Evolutionary conservation across 2,329 filamentous ascomycete genomes (phyloP).

Genomic region (Aspergillus fijiensis): DNA sequence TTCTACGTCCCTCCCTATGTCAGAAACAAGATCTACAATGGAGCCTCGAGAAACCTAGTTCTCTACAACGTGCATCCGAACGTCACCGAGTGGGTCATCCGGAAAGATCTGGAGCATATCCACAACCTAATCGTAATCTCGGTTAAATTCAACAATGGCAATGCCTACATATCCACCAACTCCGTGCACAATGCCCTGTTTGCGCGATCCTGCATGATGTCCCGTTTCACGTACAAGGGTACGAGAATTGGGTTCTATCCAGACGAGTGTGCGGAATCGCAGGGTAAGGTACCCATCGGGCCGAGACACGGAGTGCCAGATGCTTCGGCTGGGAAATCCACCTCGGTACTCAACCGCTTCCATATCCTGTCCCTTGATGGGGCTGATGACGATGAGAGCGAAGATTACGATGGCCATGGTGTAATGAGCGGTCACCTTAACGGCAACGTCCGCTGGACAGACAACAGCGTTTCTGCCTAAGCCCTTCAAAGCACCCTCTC

Average conservation of each 20-base stretch:
- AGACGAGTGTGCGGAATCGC: slow-evolving; percentile 69
- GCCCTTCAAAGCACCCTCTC: neutral
- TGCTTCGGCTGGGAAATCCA: slow-evolving; percentile 34
- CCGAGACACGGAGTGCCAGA: slow-evolving; percentile 28
- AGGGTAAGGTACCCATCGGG: slow-evolving; percentile 42
- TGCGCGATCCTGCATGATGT: slow-evolving; percentile 76
- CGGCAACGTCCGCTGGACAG: slow-evolving; percentile 15
- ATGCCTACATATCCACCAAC: slow-evolving; percentile 71
- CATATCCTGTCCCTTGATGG: slow-evolving; percentile 57
- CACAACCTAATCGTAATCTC: slow-evolving; percentile 72
- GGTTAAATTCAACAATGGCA: slow-evolving; percentile 58
- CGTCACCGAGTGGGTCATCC: slow-evolving; percentile 64
- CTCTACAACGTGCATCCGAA: slow-evolving; percentile 59
- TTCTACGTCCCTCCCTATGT: slow-evolving; percentile 65
- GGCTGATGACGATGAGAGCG: slow-evolving; percentile 35
- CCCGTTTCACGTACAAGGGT: slow-evolving; percentile 64
- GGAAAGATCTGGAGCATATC: slow-evolving; percentile 77
- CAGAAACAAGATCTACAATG: slow-evolving; percentile 61
- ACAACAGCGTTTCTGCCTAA: slow-evolving; percentile 16
- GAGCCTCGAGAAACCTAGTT: slow-evolving; percentile 72
- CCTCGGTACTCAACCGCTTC: slow-evolving; percentile 58
- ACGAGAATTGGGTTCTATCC: slow-evolving; percentile 68
- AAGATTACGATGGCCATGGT: slow-evolving; percentile 26
- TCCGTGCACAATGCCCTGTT: slow-evolving; percentile 74
- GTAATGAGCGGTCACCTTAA: slow-evolving; percentile 18